A percentile compares a stretch with the other conserved stretches of the same genome.
Conservation (phyloP, 495 filamentous ascomycete genomes). For the Aspergillus coremiiformis region DNA sequence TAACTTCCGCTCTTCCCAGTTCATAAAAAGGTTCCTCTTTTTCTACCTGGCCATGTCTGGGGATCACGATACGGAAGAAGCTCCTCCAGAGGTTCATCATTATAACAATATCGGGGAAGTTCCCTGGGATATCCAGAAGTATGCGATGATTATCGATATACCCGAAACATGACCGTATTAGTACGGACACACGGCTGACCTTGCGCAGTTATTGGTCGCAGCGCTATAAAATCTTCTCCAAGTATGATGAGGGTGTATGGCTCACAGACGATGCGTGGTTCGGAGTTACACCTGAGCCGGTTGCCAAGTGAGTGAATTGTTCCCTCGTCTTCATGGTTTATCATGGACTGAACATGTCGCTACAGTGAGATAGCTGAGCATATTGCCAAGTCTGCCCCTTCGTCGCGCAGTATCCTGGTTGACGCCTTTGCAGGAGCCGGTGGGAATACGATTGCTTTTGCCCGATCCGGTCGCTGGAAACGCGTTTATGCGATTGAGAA, state of each 20-base stretch:
- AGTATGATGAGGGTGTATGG: slow-evolving; percentile 76
- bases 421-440: slow-evolving; percentile 89
- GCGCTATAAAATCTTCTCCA: slow-evolving; percentile 73
- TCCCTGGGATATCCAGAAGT: slow-evolving; percentile 74
- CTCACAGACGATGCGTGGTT: slow-evolving; percentile 93
- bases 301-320: slow-evolving; percentile 58
- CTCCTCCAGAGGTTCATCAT: slow-evolving; percentile 49
- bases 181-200: slow-evolving; percentile 8
- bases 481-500: slow-evolving; percentile 84
- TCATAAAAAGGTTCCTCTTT: background rate
- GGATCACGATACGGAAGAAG: slow-evolving; percentile 24
- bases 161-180: no score
- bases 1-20: slow-evolving; percentile 6
- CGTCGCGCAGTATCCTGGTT: slow-evolving; percentile 53
- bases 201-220: slow-evolving; percentile 74
- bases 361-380: slow-evolving; percentile 72
- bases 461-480: slow-evolving; percentile 64
- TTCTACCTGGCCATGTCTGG: slow-evolving; percentile 20
- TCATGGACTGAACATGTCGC: background rate
- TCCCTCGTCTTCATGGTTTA: background rate
- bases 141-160: background rate
- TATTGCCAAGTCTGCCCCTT: slow-evolving; percentile 46
- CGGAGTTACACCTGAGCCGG: slow-evolving; percentile 85
- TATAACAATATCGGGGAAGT: slow-evolving; percentile 56
- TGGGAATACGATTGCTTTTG: slow-evolving; percentile 93